Conservation (phyloP, 352 stramenopile species). For the Phytophthora rubi region DNA sequence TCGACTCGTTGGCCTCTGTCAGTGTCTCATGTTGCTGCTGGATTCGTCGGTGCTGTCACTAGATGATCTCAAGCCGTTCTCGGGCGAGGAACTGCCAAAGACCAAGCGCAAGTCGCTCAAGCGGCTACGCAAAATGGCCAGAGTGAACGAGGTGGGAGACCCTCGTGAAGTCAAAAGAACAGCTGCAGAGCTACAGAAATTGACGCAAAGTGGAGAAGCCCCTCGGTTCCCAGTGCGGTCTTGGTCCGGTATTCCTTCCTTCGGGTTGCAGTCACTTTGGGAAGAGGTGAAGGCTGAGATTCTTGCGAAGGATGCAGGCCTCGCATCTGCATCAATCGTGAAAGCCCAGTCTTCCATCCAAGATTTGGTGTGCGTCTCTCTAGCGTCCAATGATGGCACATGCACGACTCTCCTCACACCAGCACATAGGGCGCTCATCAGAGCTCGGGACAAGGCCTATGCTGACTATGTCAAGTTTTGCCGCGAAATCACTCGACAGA, state of each 20-base stretch:
- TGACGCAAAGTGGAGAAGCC: slow-evolving; percentile 50
- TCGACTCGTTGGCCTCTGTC: slow-evolving; percentile 54
- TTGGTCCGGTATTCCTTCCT: slow-evolving; percentile 55
- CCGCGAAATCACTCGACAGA: slow-evolving; percentile 16
- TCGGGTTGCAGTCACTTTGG: slow-evolving; percentile 45
- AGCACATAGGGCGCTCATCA: slow-evolving; percentile 62
- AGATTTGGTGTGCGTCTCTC: slow-evolving; percentile 21
- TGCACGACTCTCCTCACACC: slow-evolving; percentile 63
- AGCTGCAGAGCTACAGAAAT: slow-evolving; percentile 53
- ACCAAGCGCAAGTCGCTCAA: slow-evolving; percentile 81
- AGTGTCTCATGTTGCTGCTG: slow-evolving; percentile 52
- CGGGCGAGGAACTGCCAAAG: slow-evolving; percentile 48
- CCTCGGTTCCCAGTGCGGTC: slow-evolving; percentile 58
- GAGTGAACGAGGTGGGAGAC: slow-evolving; percentile 63
- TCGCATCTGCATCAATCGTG: slow-evolving; percentile 1
- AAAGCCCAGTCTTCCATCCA: slow-evolving; percentile 31
- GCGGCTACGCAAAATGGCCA: slow-evolving; percentile 64
- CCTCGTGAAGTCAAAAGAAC: slow-evolving; percentile 55
- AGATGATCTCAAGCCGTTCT: slow-evolving; percentile 60
- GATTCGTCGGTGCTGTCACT: slow-evolving; percentile 70
- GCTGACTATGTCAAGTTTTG: slow-evolving; percentile 44
- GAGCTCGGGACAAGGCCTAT: slow-evolving; percentile 51
- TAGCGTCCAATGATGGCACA: slow-evolving; percentile 35
- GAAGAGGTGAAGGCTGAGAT: slow-evolving; percentile 29
- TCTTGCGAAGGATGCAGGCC: slow-evolving; percentile 23